phyloP scores from a whole-genome alignment of 345 rosid species.

The Kernera saxatilis region DNA sequence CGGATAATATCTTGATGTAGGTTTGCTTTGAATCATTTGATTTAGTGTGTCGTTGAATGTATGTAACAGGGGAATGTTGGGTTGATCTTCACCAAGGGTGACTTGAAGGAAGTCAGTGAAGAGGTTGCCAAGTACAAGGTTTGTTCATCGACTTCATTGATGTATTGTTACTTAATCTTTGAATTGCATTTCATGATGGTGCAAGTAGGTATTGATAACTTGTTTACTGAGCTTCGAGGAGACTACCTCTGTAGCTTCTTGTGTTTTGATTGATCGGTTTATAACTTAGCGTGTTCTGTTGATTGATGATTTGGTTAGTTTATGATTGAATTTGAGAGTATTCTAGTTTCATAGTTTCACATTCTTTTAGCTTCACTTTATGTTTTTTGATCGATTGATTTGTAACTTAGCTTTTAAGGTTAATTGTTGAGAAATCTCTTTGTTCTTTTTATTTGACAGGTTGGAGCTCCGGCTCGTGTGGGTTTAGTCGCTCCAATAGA shows the following conservation, averaged over 20 bases:
- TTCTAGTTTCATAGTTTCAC: neutral
- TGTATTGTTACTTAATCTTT: neutral
- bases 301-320: no score
- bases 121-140: constrained; percentile 79
- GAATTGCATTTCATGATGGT: neutral
- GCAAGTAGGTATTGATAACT: neutral
- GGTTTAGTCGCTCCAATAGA: constrained; percentile 91
- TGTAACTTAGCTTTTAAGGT: neutral
- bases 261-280: no score
- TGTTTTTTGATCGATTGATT: neutral
- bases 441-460: constrained; percentile 32
- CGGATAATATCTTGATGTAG: neutral
- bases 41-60: neutral
- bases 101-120: constrained; percentile 66
- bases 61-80: constrained; percentile 64
- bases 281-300: no score
- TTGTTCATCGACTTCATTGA: neutral
- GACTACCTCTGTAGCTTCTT: no score
- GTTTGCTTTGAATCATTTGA: neutral
- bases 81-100: constrained; percentile 73
- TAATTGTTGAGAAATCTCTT: neutral
- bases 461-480: constrained; percentile 99
- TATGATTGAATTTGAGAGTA: neutral
- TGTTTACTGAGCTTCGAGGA: neutral
- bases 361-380: neutral